Evolutionary conservation across 23 red algal species (phyloP).

Genomic region (Agarophyton chilense): DNA sequence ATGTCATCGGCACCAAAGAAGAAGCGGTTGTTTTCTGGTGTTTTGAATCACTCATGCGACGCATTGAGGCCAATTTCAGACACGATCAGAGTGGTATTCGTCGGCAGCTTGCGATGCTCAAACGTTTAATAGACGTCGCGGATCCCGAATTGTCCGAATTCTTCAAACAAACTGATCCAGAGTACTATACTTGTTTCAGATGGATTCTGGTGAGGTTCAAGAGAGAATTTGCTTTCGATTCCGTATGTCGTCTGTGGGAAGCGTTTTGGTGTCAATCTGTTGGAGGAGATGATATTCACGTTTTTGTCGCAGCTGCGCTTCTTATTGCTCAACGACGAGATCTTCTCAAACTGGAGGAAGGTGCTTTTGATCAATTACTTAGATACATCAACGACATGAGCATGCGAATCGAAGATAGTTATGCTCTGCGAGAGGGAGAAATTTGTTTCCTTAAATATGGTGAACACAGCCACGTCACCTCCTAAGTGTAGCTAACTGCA

Average conservation of each 20-base stretch:
- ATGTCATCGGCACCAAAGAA: constrained; percentile 74
- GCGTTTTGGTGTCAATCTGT: constrained; percentile 72
- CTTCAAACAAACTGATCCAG: constrained; percentile 70
- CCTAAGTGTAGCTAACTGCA: not conserved
- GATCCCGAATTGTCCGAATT: constrained; percentile 71
- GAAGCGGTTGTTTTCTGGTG: constrained; percentile 93
- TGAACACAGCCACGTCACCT: constrained; percentile 19
- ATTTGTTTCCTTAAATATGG: constrained; percentile 63
- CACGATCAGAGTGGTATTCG: constrained; percentile 89
- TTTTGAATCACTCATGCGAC: constrained; percentile 90
- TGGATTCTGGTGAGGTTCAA: constrained; percentile 97
- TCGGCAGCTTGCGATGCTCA: constrained; percentile 68
- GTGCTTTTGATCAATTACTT: constrained; percentile 71
- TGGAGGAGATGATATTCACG: constrained; percentile 75
- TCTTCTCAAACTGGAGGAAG: constrained; percentile 29
- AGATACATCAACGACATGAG: constrained; percentile 85
- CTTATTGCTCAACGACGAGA: constrained; percentile 66
- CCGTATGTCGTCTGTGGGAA: constrained; percentile 85
- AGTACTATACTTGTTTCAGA: constrained; percentile 87
- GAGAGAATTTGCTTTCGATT: constrained; percentile 81
- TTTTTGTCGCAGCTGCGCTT: constrained; percentile 79
- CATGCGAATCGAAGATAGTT: constrained; percentile 75
- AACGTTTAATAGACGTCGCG: constrained; percentile 47
- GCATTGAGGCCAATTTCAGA: constrained; percentile 87
- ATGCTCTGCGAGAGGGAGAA: constrained; percentile 60